A percentile compares a stretch with the other conserved stretches of the same genome.
Evolutionary conservation across 208 protist species (phyloP).

Genomic region (Trypanosoma avium): DNA sequence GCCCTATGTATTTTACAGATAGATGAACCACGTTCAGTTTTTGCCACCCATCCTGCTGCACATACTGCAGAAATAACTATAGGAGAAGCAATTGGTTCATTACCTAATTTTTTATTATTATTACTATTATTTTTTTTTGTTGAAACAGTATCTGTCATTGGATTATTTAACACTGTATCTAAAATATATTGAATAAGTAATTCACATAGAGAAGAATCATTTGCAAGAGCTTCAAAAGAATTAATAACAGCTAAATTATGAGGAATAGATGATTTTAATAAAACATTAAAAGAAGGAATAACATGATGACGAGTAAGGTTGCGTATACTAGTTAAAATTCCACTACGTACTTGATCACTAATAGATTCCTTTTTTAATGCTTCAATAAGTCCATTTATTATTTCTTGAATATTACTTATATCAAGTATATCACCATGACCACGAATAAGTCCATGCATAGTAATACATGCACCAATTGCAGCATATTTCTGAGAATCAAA

Average conservation of each 20-base stretch:
- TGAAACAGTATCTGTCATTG: not conserved
- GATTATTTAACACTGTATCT: not conserved
- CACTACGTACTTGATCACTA: slow-evolving; percentile 8
- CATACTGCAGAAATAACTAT: not conserved
- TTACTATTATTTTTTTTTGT: no score
- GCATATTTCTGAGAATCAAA: slow-evolving; percentile 23
- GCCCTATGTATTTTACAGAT: not conserved
- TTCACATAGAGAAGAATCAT: slow-evolving; percentile 22
- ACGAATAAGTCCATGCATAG: slow-evolving; percentile 21
- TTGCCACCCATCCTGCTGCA: not conserved
- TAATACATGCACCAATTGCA: slow-evolving; percentile 12
- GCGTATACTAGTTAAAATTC: slow-evolving; percentile 10
- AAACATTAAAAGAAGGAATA: slow-evolving; percentile 15
- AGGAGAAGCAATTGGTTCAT: not conserved
- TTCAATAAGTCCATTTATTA: slow-evolving; percentile 19
- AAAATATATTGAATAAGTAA: slow-evolving; percentile 16
- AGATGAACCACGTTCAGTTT: not conserved
- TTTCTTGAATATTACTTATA: not conserved
- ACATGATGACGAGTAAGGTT: slow-evolving; percentile 24
- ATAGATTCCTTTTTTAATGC: not conserved
- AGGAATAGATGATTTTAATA: slow-evolving; percentile 16
- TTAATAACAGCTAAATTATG: slow-evolving; percentile 7
- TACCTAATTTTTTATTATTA: not conserved
- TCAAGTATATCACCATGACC: slow-evolving; percentile 13
- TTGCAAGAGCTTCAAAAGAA: slow-evolving; percentile 15